Conservation (phyloP, 2,329 filamentous ascomycete species). For the Coniella lustricola region DNA sequence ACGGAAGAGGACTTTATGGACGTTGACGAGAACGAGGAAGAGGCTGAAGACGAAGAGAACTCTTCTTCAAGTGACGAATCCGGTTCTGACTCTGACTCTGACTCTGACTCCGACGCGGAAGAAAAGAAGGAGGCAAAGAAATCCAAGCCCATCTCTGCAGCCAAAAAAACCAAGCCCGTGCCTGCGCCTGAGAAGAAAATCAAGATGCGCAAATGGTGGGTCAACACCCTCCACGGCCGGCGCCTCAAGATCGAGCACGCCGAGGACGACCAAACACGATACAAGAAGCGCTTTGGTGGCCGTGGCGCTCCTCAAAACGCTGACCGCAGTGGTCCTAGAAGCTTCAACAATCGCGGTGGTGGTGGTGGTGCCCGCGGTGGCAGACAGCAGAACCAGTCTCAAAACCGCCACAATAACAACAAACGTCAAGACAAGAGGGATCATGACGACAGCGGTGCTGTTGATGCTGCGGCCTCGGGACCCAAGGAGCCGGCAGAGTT, state of each 20-base stretch:
- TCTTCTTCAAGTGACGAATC: conserved; percentile 16
- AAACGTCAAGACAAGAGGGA: neutral
- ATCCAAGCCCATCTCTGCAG: neutral
- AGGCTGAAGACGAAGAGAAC: conserved; percentile 31
- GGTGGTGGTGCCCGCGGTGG: neutral
- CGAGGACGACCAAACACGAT: conserved; percentile 80
- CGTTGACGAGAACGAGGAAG: conserved; percentile 36
- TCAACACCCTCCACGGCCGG: conserved; percentile 76
- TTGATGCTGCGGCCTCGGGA: conserved; percentile 24
- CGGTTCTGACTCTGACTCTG: conserved; percentile 25
- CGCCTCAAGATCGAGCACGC: conserved; percentile 85
- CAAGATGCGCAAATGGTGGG: conserved; percentile 68
- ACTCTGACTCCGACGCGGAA: conserved; percentile 24
- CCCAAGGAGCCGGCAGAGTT: conserved; percentile 15
- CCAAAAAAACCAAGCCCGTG: conserved; percentile 27
- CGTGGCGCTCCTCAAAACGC: conserved; percentile 4
- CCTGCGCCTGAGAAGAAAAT: conserved; percentile 39
- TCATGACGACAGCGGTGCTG: neutral
- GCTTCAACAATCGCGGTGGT: too few species aligned
- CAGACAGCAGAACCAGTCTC: neutral
- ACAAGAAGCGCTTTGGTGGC: conserved; percentile 81
- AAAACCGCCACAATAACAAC: conserved; percentile 1
- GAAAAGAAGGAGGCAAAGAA: conserved; percentile 1
- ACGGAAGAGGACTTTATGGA: conserved; percentile 56
- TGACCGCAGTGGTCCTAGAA: neutral